Conservation (phyloP, 192 early-diverging fungal genomes). For the Coemansia sp. region DNA sequence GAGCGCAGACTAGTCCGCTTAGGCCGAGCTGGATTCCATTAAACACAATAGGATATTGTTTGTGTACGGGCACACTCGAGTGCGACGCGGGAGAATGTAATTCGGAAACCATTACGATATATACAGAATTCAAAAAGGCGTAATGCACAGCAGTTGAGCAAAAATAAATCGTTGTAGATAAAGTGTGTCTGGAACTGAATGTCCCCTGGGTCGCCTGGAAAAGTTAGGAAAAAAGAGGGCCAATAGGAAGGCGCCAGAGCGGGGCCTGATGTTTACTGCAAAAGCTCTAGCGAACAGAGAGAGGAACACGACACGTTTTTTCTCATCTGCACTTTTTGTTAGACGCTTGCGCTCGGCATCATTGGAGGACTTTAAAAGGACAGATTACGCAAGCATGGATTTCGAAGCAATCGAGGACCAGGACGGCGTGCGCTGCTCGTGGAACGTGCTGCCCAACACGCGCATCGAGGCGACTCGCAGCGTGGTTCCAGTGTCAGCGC, state of each 20-base stretch:
- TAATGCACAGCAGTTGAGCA: too few species aligned
- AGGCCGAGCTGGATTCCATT: slow-evolving; percentile 48
- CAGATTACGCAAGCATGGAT: slow-evolving; percentile 55
- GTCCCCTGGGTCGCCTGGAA: slow-evolving; percentile 1
- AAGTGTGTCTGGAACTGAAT: background rate
- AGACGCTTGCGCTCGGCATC: background rate
- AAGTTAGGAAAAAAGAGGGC: background rate
- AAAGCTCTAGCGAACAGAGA: background rate
- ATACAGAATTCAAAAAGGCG: background rate
- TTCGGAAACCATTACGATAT: slow-evolving; percentile 1
- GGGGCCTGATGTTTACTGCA: background rate
- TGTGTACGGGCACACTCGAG: slow-evolving; percentile 12
- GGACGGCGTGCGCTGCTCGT: slow-evolving; percentile 93
- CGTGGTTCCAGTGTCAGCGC: slow-evolving; percentile 87
- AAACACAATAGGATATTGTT: slow-evolving; percentile 39
- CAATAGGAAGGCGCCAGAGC: slow-evolving; percentile 24
- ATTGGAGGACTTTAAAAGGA: too few species aligned
- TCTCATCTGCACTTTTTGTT: background rate
- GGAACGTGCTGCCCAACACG: slow-evolving; percentile 96
- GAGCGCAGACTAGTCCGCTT: slow-evolving; percentile 32
- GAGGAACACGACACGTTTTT: background rate
- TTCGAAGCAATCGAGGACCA: slow-evolving; percentile 89
- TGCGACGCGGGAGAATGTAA: background rate
- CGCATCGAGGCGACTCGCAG: slow-evolving; percentile 91
- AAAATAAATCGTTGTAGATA: background rate